phyloP scores from a whole-genome alignment of 2,329 filamentous ascomycete genomes.

The Diaporthe amygdali region DNA sequence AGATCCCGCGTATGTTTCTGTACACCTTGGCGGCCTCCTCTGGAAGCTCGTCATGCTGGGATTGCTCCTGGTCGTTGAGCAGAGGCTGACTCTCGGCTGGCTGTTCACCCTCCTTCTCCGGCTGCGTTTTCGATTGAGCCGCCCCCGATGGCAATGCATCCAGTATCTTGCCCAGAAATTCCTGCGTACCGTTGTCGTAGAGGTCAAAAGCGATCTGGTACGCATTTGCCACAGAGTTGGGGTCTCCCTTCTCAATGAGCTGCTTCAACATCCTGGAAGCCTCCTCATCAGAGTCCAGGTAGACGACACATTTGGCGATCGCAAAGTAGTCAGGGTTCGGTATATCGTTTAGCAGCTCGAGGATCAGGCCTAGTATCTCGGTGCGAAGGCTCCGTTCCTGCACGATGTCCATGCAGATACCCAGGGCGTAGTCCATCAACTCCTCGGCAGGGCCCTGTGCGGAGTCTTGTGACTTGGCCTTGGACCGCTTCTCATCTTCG shows the following conservation, averaged over 20 bases:
- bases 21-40: constrained; percentile 63
- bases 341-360: constrained; percentile 94
- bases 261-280: constrained; percentile 85
- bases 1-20: constrained; percentile 68
- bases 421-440: constrained; percentile 93
- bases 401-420: constrained; percentile 97
- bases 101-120: constrained; percentile 49
- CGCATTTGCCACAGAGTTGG: constrained; percentile 80
- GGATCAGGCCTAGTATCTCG: constrained; percentile 86
- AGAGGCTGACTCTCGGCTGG: constrained; percentile 54
- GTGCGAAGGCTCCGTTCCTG: constrained; percentile 87
- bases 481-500: constrained; percentile 78
- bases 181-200: constrained; percentile 98
- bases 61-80: constrained; percentile 53
- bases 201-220: constrained; percentile 99
- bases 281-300: constrained; percentile 89
- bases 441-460: constrained; percentile 76
- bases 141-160: constrained; percentile 72
- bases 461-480: constrained; percentile 61
- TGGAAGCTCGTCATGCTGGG: constrained; percentile 59
- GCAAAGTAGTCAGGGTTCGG: constrained; percentile 95
- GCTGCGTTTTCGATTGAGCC: constrained; percentile 45
- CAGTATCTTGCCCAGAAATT: constrained; percentile 91
- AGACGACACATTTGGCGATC: constrained; percentile 97
- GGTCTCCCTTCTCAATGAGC: constrained; percentile 80